phyloP scores from a whole-genome alignment of 257 asterid species.

The Thymus quinquecostatus region DNA sequence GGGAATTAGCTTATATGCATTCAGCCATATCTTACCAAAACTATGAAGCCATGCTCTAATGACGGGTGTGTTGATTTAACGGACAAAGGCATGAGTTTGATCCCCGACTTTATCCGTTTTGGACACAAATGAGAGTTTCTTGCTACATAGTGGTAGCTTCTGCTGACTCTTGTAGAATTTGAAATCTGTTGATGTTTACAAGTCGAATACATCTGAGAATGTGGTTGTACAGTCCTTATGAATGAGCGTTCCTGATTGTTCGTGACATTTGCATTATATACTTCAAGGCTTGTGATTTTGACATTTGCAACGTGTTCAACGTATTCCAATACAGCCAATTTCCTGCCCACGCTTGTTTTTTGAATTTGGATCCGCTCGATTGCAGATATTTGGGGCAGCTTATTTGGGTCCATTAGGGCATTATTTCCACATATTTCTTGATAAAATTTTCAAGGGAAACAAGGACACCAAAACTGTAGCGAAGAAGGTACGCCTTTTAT shows the following conservation, averaged over 20 bases:
- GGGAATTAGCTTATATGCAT: not conserved
- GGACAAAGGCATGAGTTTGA: not conserved
- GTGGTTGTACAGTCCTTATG: not conserved
- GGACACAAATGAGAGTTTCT: not conserved
- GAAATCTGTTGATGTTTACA: not conserved
- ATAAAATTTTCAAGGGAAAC: slow-evolving; percentile 91
- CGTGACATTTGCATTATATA: not conserved
- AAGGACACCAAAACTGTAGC: slow-evolving; percentile 83
- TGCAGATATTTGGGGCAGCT: slow-evolving; percentile 86
- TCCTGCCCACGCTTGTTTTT: slow-evolving; percentile 20
- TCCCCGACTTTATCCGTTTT: not conserved
- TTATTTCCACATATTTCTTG: slow-evolving; percentile 75
- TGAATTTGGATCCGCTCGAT: slow-evolving; percentile 22
- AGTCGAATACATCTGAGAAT: not conserved
- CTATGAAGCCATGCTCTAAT: not conserved
- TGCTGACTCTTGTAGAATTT: not conserved
- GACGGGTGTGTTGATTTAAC: not conserved
- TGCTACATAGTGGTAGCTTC: not conserved
- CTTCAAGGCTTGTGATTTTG: not conserved
- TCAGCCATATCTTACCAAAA: not conserved
- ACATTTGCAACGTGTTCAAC: not conserved
- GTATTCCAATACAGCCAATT: not conserved
- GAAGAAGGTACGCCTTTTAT: slow-evolving; percentile 65
- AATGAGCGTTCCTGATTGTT: not conserved
- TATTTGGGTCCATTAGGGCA: slow-evolving; percentile 96